phyloP scores from a whole-genome alignment of 495 filamentous ascomycete genomes.

The Penicillium roqueforti region DNA sequence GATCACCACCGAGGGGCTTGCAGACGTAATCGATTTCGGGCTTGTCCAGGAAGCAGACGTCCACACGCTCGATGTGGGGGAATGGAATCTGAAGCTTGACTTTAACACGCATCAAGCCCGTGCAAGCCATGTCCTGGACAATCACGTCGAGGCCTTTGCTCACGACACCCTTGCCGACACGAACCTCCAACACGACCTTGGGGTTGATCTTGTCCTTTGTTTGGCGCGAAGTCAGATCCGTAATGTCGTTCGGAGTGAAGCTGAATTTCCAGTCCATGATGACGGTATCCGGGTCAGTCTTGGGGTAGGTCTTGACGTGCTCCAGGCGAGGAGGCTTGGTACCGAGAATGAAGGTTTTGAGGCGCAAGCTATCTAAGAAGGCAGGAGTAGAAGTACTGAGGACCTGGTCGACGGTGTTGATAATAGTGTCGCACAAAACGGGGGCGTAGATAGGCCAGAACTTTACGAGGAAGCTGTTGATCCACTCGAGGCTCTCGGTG shows the following conservation, averaged over 20 bases:
- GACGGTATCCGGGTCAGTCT: conserved; percentile 89
- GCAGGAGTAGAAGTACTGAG: conserved; percentile 85
- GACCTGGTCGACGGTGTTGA: conserved; percentile 91
- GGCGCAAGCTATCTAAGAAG: conserved; percentile 86
- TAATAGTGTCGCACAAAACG: conserved; percentile 85
- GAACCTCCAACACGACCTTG: conserved; percentile 89
- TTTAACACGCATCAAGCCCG: conserved; percentile 92
- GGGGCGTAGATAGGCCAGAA: conserved; percentile 99
- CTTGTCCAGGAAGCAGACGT: conserved; percentile 77
- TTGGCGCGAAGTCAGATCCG: conserved; percentile 86
- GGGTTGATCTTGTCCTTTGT: conserved; percentile 94
- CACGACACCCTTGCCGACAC: conserved; percentile 88
- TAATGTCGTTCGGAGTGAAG: conserved; percentile 91
- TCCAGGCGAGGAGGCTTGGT: conserved; percentile 94
- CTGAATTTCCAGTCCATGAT: conserved; percentile 99
- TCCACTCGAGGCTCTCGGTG: conserved; percentile 93
- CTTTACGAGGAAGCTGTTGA: conserved; percentile 96
- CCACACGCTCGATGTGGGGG: conserved; percentile 88
- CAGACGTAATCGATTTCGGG: conserved; percentile 91
- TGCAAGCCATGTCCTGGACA: conserved; percentile 95
- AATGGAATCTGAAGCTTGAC: conserved; percentile 95
- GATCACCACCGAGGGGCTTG: conserved; percentile 94
- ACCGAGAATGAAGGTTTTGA: conserved; percentile 88
- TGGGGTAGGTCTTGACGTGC: conserved; percentile 96
- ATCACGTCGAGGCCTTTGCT: conserved; percentile 97